A percentile compares a stretch with the other conserved stretches of the same genome.
These are phyloP conservation scores for Sphagnum tenellum DNA, from an alignment of 225 moss, liverwort and hornwort species.

Conservation along the genomic window DNA sequence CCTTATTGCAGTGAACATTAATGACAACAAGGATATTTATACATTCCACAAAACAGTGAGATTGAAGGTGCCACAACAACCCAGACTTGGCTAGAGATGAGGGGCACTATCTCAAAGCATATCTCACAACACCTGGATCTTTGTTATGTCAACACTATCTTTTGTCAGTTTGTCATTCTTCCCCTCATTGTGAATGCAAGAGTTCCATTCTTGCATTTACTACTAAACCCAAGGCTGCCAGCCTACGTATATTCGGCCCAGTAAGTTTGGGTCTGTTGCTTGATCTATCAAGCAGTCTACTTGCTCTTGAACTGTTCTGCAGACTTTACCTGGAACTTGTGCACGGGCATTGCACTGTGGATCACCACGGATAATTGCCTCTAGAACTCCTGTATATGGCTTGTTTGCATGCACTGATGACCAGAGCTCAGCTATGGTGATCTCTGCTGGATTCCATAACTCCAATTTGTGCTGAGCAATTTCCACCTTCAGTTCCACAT, in stretches of 20 bases:
- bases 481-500: slow-evolving; percentile 83
- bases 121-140: too few relatives aligned
- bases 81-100: too few relatives aligned
- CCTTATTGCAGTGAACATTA: too few relatives aligned
- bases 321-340: slow-evolving; percentile 31
- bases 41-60: too few relatives aligned
- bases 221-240: slow-evolving; percentile 91
- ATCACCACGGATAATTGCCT: slow-evolving; percentile 60
- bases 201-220: too few relatives aligned
- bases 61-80: too few relatives aligned
- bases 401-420: slow-evolving; percentile 74
- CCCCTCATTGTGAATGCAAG: too few relatives aligned
- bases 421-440: slow-evolving; percentile 69
- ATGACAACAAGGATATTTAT: too few relatives aligned
- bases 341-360: slow-evolving; percentile 50
- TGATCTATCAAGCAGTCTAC: slow-evolving; percentile 88
- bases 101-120: too few relatives aligned
- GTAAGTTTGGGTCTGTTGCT: slow-evolving; percentile 85
- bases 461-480: slow-evolving; percentile 75
- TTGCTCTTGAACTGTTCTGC: slow-evolving; percentile 65
- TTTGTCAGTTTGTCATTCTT: too few relatives aligned
- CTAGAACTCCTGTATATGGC: slow-evolving; percentile 53
- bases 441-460: slow-evolving; percentile 79
- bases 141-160: too few relatives aligned
- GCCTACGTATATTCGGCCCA: slow-evolving; percentile 72